Evolutionary conservation across 78 protist genomes (phyloP).

Genomic region (Dictyostelium intermedium): DNA sequence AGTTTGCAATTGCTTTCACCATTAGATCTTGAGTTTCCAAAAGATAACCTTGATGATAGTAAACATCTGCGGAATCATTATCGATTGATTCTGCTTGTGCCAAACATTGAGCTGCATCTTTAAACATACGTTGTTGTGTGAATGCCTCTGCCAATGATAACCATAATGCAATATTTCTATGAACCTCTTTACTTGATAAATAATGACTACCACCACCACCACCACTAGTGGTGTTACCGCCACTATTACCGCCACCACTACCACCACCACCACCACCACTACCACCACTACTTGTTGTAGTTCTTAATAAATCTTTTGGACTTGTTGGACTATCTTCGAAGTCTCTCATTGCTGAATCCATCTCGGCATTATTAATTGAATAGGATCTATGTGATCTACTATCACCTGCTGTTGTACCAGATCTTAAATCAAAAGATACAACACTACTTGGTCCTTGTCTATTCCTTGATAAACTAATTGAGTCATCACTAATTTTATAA

Average conservation of each 20-base stretch:
- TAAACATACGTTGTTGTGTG: constrained; percentile 64
- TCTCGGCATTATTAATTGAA: neutral
- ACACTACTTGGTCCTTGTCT: constrained; percentile 31
- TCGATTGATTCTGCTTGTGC: constrained; percentile 36
- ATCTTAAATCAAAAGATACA: constrained; percentile 57
- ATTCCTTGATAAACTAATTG: constrained; percentile 9
- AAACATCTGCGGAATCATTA: constrained; percentile 28
- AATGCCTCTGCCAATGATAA: constrained; percentile 64
- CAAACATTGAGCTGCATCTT: constrained; percentile 63
- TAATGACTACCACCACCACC: neutral
- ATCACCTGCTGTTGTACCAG: constrained; percentile 36
- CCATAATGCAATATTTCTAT: constrained; percentile 37
- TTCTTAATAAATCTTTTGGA: neutral
- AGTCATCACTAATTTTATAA: constrained; percentile 10
- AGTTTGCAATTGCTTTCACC: neutral
- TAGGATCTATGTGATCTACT: constrained; percentile 7
- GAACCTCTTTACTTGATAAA: neutral
- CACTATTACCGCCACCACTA: neutral
- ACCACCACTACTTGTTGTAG: neutral
- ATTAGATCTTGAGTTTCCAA: constrained; percentile 45
- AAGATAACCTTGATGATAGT: constrained; percentile 60
- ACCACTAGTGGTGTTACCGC: neutral
- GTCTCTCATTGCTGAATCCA: constrained; percentile 9
- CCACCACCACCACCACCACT: neutral
- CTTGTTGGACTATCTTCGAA: constrained; percentile 8